Base-by-base conservation (phyloP, 441 rosid genomes). In the Breynia disticha region DNA sequence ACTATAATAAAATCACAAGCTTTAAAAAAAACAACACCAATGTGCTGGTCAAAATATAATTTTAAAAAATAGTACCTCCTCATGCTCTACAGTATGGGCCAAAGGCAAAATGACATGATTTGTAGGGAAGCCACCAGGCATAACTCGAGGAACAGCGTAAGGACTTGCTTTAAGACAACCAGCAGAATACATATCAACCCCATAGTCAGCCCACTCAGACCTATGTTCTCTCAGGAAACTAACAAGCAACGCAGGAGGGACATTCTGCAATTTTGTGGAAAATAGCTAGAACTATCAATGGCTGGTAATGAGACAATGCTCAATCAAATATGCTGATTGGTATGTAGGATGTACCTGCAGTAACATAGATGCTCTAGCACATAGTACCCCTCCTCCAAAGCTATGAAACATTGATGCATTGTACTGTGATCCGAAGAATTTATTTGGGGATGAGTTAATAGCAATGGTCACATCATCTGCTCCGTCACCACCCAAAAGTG, bases 181-280 rank as follows among this genome's bases (percentile, higher is more conserved):
- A 11, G 91, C 84, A 54, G 97, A 82, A 67, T 86, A 89, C 4
- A 81, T 75, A 75, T 89, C 95, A 47, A 89, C 85, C 13, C 89
- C 97, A 56, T 84, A 83, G 73, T 90, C 95, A 49, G 97, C 95
- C 97, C 97, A 90, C 61, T 90, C 95, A 0, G 97, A 86, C 5
- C 97, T 95, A 67, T 90, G 97, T 58, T 90, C 97, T 68, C 97
- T 79, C 56, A 90, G 71, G 72, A 90, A 90, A 16, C 89, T 87
- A 61, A 87, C 84, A 56, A 90, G 79, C 43, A 90, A 71, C 37
- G 87, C 87, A 12, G 96, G 96, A 45, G 97, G 87, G 8, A 90
- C 96, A 52, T 82, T 83, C 97, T 90, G 43, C 14, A 39, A 39
- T 6, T 9, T 6, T 14, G 11, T 39, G 15, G 11, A 37, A 37